Evolutionary conservation across 176 grass and related monocot species (phyloP).

Genomic region (Oryza glaberrima): DNA sequence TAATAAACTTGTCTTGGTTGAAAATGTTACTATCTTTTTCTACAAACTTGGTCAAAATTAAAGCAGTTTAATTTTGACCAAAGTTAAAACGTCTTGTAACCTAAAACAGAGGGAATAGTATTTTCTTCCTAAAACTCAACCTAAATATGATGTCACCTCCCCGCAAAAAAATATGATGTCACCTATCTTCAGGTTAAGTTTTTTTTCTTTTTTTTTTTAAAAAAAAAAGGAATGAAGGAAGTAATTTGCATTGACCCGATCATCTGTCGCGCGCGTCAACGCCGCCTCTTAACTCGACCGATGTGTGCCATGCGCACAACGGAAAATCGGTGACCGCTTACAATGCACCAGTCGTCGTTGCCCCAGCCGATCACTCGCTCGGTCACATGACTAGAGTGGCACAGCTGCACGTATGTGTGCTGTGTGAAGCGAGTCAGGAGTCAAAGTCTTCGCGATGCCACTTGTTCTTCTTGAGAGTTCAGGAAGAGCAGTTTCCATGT

Average conservation of each 20-base stretch:
- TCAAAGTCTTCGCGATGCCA: neutral
- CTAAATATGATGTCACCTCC: no score
- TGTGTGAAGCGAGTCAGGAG: neutral
- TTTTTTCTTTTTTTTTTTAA: no score
- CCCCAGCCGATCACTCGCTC: neutral
- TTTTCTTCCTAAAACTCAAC: no score
- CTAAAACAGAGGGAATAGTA: no score
- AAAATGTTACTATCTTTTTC: no score
- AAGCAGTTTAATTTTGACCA: no score
- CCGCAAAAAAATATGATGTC: no score
- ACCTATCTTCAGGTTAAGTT: no score
- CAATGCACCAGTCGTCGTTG: neutral
- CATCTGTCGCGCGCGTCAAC: neutral
- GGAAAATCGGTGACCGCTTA: neutral
- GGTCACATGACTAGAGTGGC: neutral
- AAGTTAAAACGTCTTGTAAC: no score
- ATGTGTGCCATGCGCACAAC: neutral
- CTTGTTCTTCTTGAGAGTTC: neutral
- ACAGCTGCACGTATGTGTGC: neutral
- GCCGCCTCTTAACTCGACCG: neutral
- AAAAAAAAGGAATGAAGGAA: no score
- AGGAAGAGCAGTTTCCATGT: neutral
- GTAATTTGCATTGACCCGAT: neutral
- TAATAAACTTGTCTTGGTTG: no score
- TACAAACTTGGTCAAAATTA: no score